Evolutionary conservation across 345 rosid genomes (phyloP).

Genomic region (Gossypium stocksii): DNA sequence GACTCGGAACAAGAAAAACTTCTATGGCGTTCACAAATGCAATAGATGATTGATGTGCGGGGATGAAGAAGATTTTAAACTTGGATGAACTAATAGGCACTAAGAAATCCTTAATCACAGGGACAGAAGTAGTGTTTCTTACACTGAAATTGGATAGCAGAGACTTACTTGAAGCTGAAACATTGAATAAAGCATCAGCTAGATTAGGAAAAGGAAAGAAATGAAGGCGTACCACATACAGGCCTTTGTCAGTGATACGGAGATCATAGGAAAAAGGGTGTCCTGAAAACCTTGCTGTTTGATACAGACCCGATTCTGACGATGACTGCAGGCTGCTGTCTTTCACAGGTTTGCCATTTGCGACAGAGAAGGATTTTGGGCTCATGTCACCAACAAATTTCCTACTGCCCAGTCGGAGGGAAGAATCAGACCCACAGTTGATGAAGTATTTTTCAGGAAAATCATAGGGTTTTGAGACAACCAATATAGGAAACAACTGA

Average conservation of each 20-base stretch:
- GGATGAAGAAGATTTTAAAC: conserved; percentile 34
- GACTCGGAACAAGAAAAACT: conserved; percentile 35
- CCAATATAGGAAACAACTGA: background rate
- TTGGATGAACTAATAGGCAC: conserved; percentile 17
- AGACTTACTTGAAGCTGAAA: conserved; percentile 29
- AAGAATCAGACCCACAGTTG: conserved; percentile 43
- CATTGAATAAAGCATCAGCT: conserved; percentile 31
- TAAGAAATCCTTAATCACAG: conserved; percentile 42
- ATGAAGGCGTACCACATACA: conserved; percentile 44
- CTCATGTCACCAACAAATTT: conserved; percentile 35
- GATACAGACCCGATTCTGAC: conserved; percentile 20
- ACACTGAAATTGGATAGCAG: conserved; percentile 26
- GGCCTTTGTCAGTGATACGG: conserved; percentile 20
- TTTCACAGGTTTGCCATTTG: background rate
- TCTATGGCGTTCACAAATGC: conserved; percentile 67
- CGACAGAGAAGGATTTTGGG: conserved; percentile 22
- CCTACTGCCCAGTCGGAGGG: background rate
- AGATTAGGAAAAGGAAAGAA: conserved; percentile 34
- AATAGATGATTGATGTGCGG: conserved; percentile 31
- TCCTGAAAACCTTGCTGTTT: conserved; percentile 45
- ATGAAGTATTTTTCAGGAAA: conserved; percentile 40
- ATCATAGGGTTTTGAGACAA: conserved; percentile 13
- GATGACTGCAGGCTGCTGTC: background rate
- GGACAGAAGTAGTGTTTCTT: conserved; percentile 11
- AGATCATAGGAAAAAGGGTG: conserved; percentile 31